Evolutionary conservation across 257 asterid genomes (phyloP).

Genomic region (Echium plantagineum): DNA sequence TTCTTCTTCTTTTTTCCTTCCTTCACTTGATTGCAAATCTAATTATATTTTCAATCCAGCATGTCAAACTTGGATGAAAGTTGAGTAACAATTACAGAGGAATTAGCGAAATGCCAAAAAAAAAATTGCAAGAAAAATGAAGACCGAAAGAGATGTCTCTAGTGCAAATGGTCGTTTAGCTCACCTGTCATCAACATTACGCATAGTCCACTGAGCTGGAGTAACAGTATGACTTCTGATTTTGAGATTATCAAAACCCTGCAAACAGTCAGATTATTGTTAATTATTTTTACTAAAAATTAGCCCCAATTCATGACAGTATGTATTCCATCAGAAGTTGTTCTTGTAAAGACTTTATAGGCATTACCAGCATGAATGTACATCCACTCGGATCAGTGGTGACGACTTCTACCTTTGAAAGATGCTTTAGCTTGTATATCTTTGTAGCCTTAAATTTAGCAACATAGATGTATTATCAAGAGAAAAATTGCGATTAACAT

Average conservation of each 20-base stretch:
- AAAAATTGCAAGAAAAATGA: neutral
- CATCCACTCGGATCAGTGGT: slow-evolving; percentile 97
- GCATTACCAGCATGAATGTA: slow-evolving; percentile 76
- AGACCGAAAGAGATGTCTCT: neutral
- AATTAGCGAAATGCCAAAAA: neutral
- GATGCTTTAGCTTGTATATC: slow-evolving; percentile 92
- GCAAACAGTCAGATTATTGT: slow-evolving; percentile 9
- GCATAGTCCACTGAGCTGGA: slow-evolving; percentile 99
- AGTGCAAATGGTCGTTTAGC: neutral
- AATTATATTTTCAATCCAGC: too few relatives aligned
- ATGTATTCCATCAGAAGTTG: neutral
- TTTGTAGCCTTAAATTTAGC: slow-evolving; percentile 56
- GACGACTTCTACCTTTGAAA: slow-evolving; percentile 84
- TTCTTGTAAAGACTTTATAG: neutral
- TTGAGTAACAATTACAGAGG: neutral
- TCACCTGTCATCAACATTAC: slow-evolving; percentile 93
- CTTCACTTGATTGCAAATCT: neutral
- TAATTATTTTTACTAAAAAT: too few relatives aligned
- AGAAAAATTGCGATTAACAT: too few relatives aligned
- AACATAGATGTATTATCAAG: too few relatives aligned
- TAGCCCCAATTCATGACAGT: neutral
- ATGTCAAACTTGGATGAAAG: too few relatives aligned
- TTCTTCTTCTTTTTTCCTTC: neutral
- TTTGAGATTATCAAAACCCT: slow-evolving; percentile 96
- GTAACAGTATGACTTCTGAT: slow-evolving; percentile 87